These are phyloP conservation scores for Globisporangium camurandrum DNA, from an alignment of 352 stramenopile genomes.

Conservation along the genomic window DNA sequence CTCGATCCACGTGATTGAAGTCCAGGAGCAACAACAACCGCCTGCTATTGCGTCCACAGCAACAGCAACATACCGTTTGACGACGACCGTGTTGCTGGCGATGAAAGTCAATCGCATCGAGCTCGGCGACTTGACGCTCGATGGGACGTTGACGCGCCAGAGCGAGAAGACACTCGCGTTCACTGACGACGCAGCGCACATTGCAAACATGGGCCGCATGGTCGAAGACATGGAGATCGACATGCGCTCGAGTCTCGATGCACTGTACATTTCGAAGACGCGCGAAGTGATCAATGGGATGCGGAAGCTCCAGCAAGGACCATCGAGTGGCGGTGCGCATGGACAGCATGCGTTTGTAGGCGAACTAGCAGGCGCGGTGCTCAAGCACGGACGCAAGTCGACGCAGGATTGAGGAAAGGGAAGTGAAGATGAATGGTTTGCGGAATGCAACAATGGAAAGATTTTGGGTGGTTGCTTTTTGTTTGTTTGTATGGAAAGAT, in stretches of 20 bases:
- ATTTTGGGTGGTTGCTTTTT: neutral
- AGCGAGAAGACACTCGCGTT: slow-evolving; percentile 72
- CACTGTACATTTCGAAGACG: slow-evolving; percentile 94
- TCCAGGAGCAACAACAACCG: slow-evolving; percentile 39
- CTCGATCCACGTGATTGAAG: slow-evolving; percentile 93
- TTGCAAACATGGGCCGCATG: slow-evolving; percentile 93
- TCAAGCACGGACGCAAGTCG: slow-evolving; percentile 69
- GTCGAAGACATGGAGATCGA: slow-evolving; percentile 96
- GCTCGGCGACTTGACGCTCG: slow-evolving; percentile 80
- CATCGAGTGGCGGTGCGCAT: slow-evolving; percentile 17
- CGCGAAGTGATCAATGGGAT: slow-evolving; percentile 91
- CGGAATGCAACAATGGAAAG: neutral
- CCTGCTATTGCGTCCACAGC: too few species aligned
- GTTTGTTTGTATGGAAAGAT: too few species aligned
- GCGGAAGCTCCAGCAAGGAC: slow-evolving; percentile 73
- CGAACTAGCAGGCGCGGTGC: slow-evolving; percentile 60
- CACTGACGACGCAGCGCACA: slow-evolving; percentile 75
- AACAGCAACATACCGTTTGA: slow-evolving; percentile 88
- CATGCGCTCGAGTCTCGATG: slow-evolving; percentile 89
- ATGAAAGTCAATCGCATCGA: slow-evolving; percentile 86
- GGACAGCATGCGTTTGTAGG: slow-evolving; percentile 70
- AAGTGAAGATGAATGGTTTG: too few species aligned
- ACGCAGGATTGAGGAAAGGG: too few species aligned
- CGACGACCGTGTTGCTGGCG: slow-evolving; percentile 87
- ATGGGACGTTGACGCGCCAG: slow-evolving; percentile 84